Evolutionary conservation across 108 stramenopile species (phyloP).

Genomic region (Pseudonitzschia multistriata): DNA sequence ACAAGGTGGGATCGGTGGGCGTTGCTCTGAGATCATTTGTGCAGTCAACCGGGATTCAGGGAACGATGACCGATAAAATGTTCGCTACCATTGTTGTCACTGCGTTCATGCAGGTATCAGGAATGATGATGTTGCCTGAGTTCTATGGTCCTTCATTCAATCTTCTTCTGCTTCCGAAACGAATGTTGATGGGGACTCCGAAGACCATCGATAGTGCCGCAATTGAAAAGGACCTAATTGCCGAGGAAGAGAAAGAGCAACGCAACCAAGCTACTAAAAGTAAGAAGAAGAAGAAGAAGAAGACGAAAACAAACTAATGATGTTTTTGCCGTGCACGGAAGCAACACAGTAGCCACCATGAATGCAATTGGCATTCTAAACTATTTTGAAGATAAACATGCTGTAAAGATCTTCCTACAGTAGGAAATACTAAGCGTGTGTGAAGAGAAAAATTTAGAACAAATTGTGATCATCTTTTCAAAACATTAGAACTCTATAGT

Average conservation of each 20-base stretch:
- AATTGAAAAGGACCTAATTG: neutral
- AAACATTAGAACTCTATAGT: too few species aligned
- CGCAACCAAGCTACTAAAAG: neutral
- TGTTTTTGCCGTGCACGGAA: too few species aligned
- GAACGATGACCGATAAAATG: conserved; percentile 43
- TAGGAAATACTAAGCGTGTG: too few species aligned
- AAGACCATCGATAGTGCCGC: neutral
- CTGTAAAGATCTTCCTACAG: too few species aligned
- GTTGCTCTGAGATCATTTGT: conserved; percentile 40
- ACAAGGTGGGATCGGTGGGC: conserved; percentile 59
- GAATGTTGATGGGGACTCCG: neutral
- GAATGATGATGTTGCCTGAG: conserved; percentile 59
- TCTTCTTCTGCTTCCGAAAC: conserved; percentile 42
- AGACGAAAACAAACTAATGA: conserved; percentile 15
- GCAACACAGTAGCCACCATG: too few species aligned
- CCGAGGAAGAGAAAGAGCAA: neutral
- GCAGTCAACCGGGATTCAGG: conserved; percentile 32
- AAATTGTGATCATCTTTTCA: too few species aligned
- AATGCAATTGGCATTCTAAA: too few species aligned
- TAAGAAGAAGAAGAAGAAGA: conserved; percentile 15
- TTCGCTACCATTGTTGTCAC: conserved; percentile 59
- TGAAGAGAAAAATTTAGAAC: too few species aligned
- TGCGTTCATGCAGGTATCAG: conserved; percentile 66
- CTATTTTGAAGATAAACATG: too few species aligned
- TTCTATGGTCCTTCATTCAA: conserved; percentile 71